These are phyloP conservation scores for Tulasnella sp. DNA, from an alignment of 768 basidiomycete species.

Conservation along the genomic window DNA sequence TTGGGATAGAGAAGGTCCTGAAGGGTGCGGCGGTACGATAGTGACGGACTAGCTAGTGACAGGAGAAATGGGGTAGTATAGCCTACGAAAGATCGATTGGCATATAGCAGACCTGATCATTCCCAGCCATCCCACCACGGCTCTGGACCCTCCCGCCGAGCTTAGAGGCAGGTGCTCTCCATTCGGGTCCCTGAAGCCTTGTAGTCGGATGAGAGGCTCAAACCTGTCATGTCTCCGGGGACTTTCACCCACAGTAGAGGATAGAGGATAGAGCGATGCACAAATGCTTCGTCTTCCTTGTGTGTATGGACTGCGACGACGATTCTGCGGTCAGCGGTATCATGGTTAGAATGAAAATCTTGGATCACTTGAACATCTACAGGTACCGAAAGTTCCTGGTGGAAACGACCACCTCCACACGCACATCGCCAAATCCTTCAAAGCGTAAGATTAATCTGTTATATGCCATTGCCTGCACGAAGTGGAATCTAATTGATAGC, in stretches of 20 bases:
- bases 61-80: conserved; percentile 3
- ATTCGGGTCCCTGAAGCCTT: conserved; percentile 10
- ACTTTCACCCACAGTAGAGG: conserved; percentile 14
- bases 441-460: too few species aligned
- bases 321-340: conserved; percentile 12
- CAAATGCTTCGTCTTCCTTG: neutral
- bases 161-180: conserved; percentile 15
- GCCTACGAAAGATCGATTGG: neutral
- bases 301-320: conserved; percentile 13
- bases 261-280: neutral
- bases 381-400: too few species aligned
- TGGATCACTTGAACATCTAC: too few species aligned
- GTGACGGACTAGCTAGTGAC: neutral
- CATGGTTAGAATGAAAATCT: neutral
- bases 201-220: neutral
- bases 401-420: too few species aligned
- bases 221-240: conserved; percentile 13
- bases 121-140: conserved; percentile 1
- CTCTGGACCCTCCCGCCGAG: conserved; percentile 11
- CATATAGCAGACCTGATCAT: neutral
- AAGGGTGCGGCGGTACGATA: neutral
- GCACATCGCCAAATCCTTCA: too few species aligned
- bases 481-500: too few species aligned
- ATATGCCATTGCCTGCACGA: too few species aligned
- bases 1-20: neutral